Evolutionary conservation across 345 rosid species (phyloP).

Genomic region (Pistacia atlantica): DNA sequence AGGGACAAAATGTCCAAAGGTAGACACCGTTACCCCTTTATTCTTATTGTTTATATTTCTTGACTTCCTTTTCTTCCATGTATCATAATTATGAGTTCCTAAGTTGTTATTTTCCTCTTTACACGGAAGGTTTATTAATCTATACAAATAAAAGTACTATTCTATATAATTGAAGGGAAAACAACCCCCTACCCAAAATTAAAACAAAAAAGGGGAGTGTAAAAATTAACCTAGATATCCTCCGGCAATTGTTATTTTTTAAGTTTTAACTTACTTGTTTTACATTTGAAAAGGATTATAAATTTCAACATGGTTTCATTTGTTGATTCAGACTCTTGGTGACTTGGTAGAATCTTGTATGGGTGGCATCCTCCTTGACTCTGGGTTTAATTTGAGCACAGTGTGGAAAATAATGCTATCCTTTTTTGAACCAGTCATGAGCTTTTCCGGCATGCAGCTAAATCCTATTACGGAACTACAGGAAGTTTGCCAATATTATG

Average conservation of each 20-base stretch:
- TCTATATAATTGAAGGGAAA: too few species aligned
- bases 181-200: too few species aligned
- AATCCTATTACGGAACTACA: slow-evolving; percentile 65
- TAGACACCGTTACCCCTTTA: slow-evolving; percentile 17
- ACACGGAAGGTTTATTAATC: too few species aligned
- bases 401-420: slow-evolving; percentile 80
- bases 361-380: slow-evolving; percentile 83
- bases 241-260: too few species aligned
- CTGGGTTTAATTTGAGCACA: slow-evolving; percentile 67
- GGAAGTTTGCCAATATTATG: slow-evolving; percentile 71
- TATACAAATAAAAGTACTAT: too few species aligned
- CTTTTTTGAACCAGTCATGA: slow-evolving; percentile 58
- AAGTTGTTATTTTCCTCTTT: background rate
- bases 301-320: slow-evolving; percentile 6
- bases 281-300: slow-evolving; percentile 6
- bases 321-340: slow-evolving; percentile 71
- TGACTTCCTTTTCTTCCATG: background rate
- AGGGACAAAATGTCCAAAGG: slow-evolving; percentile 89
- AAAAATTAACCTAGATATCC: too few species aligned
- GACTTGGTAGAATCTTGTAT: slow-evolving; percentile 85
- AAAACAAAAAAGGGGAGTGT: too few species aligned
- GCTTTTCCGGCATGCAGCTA: slow-evolving; percentile 62
- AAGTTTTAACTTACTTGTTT: background rate
- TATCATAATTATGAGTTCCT: background rate
- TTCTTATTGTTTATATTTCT: background rate